Base-by-base conservation (phyloP, 1,284 basidiomycete genomes). In the Cryptococcus wingfieldii region DNA sequence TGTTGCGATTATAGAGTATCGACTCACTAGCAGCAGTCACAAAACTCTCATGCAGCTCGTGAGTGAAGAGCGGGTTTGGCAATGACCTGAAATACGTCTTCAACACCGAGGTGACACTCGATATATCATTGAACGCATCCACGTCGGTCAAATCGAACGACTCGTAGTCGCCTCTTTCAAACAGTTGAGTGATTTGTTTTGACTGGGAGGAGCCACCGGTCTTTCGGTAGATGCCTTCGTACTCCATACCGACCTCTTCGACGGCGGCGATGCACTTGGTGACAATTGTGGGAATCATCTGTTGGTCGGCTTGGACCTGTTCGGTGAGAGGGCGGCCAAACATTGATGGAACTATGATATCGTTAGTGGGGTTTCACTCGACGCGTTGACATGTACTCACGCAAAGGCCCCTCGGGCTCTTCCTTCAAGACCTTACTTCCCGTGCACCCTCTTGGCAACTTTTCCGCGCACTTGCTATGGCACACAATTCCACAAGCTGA, bases 71-170 rank as follows among this genome's bases (percentile, higher is more conserved):
- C 2, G 96, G 96, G 56, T 88, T 83, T 2, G 95, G 95, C 38
- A 99, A 79, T 46, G 86, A 83, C 46, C 95, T 86, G 83, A 99
- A 92, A 79, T 98, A 98, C 43, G 88, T 90, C 81, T 99, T 98
- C 67, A 98, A 82, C 41, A 96, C 94, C 19, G 92, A 95, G 0
- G 96, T 98, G 66, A 98, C 86, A 56, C 91, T 92, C 71, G 89
- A 93, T 54, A 98, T 90, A 74, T 99, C 96, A 79, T 96, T 97
- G 82, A 97, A 98, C 16, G 65, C 54, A 65, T 98, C 89, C 6
- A 82, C 79, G 72, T 98, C 90, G 53, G 82, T 81, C 44, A 98
- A 83, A 72, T 98, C 90, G 72, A 98, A 98, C 1, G 88, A 80
- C 16, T 80, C 72, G 71, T 94, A 94, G 69, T 94, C 86, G 53